A percentile compares a stretch with the other conserved stretches of the same genome.
phyloP scores from a whole-genome alignment of 768 basidiomycete species.

The Leccinum subgranulosum region DNA sequence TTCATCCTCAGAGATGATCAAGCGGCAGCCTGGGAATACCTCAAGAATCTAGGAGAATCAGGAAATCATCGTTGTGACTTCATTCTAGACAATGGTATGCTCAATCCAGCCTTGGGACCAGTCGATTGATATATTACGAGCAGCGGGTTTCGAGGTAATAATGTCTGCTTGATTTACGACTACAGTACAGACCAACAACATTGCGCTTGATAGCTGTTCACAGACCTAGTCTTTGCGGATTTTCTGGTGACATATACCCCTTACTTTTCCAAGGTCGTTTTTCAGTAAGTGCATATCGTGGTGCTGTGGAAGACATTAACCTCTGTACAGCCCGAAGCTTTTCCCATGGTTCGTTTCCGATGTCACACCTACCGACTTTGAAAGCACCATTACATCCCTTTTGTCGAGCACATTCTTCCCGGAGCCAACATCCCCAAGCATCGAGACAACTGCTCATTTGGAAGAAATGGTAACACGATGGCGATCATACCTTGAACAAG shows the following conservation, averaged over 20 bases:
- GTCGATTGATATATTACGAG: background rate
- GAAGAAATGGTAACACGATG: constrained; percentile 65
- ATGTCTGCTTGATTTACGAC: background rate
- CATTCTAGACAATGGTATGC: constrained; percentile 84
- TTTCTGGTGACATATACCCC: constrained; percentile 90
- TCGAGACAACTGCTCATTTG: constrained; percentile 42
- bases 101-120: background rate
- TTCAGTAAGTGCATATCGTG: constrained; percentile 64
- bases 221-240: constrained; percentile 90
- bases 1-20: constrained; percentile 88
- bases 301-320: constrained; percentile 7
- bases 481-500: constrained; percentile 65
- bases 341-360: constrained; percentile 99
- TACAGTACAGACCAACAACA: background rate
- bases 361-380: constrained; percentile 86
- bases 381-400: constrained; percentile 51
- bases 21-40: constrained; percentile 65
- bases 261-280: constrained; percentile 75
- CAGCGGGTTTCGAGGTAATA: constrained; percentile 87
- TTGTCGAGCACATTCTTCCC: constrained; percentile 59
- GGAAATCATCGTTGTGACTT: constrained; percentile 63
- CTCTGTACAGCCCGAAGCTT: constrained; percentile 68
- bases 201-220: constrained; percentile 64
- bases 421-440: constrained; percentile 18
- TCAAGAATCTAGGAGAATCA: constrained; percentile 50